Evolutionary conservation across 2,329 filamentous ascomycete genomes (phyloP).

Genomic region (Fusarium marasasianum): DNA sequence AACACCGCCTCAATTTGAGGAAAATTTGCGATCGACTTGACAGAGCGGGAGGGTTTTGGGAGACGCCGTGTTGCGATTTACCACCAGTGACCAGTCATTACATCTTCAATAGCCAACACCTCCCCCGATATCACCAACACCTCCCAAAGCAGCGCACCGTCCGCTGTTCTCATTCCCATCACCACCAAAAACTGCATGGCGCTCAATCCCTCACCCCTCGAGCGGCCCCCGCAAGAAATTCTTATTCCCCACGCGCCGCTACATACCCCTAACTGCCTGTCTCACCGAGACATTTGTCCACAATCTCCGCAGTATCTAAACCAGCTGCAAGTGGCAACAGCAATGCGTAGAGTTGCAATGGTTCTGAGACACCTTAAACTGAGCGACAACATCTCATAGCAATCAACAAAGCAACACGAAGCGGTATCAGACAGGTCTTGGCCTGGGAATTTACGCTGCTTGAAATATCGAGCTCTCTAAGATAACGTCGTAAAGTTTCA

Average conservation of each 20-base stretch:
- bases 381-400: too few relatives aligned
- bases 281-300: fast-evolving
- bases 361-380: background rate
- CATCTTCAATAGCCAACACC: background rate
- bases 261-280: background rate
- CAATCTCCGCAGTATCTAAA: fast-evolving
- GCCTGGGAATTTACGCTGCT: background rate
- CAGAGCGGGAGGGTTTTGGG: fast-evolving
- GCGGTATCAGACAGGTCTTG: background rate
- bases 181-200: background rate
- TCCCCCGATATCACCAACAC: background rate
- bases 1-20: background rate
- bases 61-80: background rate
- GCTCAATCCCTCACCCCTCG: background rate
- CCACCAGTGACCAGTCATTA: too few relatives aligned
- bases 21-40: background rate
- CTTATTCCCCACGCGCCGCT: background rate
- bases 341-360: fast-evolving
- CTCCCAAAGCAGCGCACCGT: fast-evolving
- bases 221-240: constrained; percentile 3
- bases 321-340: background rate
- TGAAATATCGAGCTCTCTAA: background rate
- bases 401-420: background rate
- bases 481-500: too few relatives aligned
- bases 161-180: fast-evolving